phyloP scores from a whole-genome alignment of 2,329 filamentous ascomycete species.

The Sclerotinia borealis region DNA sequence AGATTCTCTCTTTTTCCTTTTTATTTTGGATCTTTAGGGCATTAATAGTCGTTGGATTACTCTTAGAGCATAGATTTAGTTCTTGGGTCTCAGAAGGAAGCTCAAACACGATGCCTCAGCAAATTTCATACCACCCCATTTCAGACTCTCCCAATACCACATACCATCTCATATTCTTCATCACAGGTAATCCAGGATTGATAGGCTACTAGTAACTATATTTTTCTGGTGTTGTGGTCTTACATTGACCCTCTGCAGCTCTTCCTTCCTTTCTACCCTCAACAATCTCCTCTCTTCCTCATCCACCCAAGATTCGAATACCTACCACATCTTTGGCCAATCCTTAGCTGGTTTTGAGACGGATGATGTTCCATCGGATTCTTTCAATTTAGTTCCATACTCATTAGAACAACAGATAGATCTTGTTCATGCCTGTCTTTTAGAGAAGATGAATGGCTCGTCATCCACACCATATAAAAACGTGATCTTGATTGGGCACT shows the following conservation, averaged over 20 bases:
- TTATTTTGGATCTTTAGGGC: too few relatives aligned
- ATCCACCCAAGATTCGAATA: slow-evolving; percentile 25
- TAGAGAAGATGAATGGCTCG: slow-evolving; percentile 21
- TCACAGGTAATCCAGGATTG: slow-evolving; percentile 72
- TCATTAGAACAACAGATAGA: slow-evolving; percentile 49
- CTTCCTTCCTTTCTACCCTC: slow-evolving; percentile 55
- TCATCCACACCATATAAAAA: slow-evolving; percentile 42
- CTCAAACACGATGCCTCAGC: slow-evolving; percentile 1
- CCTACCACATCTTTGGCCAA: slow-evolving; percentile 48
- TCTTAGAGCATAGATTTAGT: not conserved
- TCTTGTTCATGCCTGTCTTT: slow-evolving; percentile 18
- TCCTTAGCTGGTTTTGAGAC: slow-evolving; percentile 53
- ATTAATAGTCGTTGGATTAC: too few relatives aligned
- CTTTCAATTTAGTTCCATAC: slow-evolving; percentile 29
- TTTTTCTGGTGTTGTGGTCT: not conserved
- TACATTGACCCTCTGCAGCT: not conserved
- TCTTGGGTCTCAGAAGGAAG: not conserved
- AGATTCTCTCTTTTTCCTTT: too few relatives aligned
- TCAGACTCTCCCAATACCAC: slow-evolving; percentile 13
- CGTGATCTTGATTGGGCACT: slow-evolving; percentile 67
- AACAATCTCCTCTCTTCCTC: slow-evolving; percentile 45
- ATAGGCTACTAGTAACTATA: slow-evolving; percentile 59
- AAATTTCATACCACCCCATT: slow-evolving; percentile 19
- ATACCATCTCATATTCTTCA: slow-evolving; percentile 57
- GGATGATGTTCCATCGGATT: slow-evolving; percentile 38